phyloP scores from a whole-genome alignment of 495 filamentous ascomycete genomes.

The Pyrenopolyporus hunteri region DNA sequence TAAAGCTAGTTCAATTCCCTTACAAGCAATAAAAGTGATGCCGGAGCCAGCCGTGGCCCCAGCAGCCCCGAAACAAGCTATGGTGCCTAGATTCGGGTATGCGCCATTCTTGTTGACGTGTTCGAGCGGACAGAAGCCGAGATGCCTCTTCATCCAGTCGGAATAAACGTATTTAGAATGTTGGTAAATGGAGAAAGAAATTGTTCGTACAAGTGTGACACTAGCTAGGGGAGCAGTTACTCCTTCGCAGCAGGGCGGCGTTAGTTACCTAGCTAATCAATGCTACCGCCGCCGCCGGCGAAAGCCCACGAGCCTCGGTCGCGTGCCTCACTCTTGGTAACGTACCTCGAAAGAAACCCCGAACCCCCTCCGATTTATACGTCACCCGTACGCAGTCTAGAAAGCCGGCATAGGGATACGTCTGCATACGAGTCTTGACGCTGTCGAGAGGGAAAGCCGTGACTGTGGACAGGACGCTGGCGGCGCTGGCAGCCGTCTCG shows the following conservation, averaged over 20 bases:
- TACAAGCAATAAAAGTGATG: slow-evolving; percentile 86
- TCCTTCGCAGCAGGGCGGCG: slow-evolving; percentile 53
- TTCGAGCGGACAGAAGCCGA: slow-evolving; percentile 71
- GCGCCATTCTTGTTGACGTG: slow-evolving; percentile 73
- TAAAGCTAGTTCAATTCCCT: slow-evolving; percentile 42
- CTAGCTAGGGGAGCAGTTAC: slow-evolving; percentile 81
- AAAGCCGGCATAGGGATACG: slow-evolving; percentile 73
- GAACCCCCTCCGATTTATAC: slow-evolving; percentile 71
- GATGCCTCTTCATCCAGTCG: slow-evolving; percentile 64
- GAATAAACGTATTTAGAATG: slow-evolving; percentile 79
- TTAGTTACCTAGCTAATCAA: too few relatives aligned
- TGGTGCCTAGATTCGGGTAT: slow-evolving; percentile 69
- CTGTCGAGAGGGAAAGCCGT: slow-evolving; percentile 81
- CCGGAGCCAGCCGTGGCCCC: slow-evolving; percentile 80
- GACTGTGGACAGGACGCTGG: slow-evolving; percentile 75
- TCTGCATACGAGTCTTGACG: slow-evolving; percentile 87
- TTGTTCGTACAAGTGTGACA: slow-evolving; percentile 86
- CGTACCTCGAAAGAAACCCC: slow-evolving; percentile 80
- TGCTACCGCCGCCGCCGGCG: slow-evolving; percentile 8
- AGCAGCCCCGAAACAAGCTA: slow-evolving; percentile 76
- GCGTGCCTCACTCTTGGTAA: slow-evolving; percentile 11
- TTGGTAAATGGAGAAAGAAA: slow-evolving; percentile 94
- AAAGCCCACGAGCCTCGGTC: background rate
- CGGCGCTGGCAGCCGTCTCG: slow-evolving; percentile 76
- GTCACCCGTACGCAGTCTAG: slow-evolving; percentile 73